Percentiles rank a stretch among this genome's conserved stretches.
Conservation (phyloP, 441 rosid genomes). For the Melianthus villosus region DNA sequence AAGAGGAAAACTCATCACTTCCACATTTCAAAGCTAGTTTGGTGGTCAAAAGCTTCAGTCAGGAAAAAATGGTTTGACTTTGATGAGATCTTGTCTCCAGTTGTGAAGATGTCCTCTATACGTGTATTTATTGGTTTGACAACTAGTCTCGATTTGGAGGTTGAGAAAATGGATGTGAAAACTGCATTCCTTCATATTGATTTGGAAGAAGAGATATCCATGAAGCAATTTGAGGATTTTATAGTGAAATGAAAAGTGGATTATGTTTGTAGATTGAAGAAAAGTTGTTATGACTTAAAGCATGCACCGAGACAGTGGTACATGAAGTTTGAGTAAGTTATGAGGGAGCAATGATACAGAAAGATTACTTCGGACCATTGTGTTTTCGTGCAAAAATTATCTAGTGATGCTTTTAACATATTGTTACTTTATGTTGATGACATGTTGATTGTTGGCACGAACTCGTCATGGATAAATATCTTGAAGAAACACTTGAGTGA, state of each 20-base stretch:
- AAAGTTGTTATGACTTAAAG: background rate
- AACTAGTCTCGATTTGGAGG: background rate
- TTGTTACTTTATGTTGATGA: slow-evolving; percentile 1
- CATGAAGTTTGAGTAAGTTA: background rate
- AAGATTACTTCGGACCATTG: background rate
- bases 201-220: background rate
- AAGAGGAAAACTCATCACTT: background rate
- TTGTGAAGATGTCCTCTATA: background rate
- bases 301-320: background rate
- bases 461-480: background rate
- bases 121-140: background rate
- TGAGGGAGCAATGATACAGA: background rate
- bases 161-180: background rate
- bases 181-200: background rate
- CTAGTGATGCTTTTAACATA: too few species aligned
- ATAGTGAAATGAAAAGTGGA: background rate
- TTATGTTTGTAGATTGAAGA: background rate
- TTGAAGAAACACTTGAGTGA: background rate
- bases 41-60: background rate
- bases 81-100: background rate
- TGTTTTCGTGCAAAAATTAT: background rate
- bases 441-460: background rate
- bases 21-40: background rate
- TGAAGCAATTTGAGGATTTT: background rate
- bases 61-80: too few species aligned